Evolutionary conservation across 139 green algal genomes (phyloP).

Genomic region (Chlorella vulgaris): DNA sequence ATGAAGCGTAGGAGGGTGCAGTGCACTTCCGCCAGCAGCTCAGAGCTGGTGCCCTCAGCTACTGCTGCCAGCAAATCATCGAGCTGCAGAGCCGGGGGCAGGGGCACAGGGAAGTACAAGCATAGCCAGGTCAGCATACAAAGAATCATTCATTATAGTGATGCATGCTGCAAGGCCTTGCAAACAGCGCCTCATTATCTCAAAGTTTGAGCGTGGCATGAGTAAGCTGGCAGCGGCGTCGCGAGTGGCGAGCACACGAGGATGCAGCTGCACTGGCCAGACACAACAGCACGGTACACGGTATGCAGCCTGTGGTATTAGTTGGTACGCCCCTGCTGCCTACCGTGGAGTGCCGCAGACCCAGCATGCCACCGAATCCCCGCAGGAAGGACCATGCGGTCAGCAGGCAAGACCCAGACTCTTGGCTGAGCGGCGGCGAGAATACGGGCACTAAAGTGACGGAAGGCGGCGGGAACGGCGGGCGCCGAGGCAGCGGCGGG

Average conservation of each 20-base stretch:
- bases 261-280: too few species aligned
- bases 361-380: constrained; percentile 75
- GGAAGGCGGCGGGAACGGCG: constrained; percentile 73
- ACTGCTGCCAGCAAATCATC: constrained; percentile 54
- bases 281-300: too few species aligned
- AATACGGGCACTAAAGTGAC: constrained; percentile 61
- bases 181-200: too few species aligned
- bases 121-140: too few species aligned
- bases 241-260: too few species aligned
- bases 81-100: neutral
- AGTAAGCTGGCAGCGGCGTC: too few species aligned
- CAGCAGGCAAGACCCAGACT: constrained; percentile 64
- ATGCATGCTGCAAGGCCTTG: too few species aligned
- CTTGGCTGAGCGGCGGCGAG: constrained; percentile 29
- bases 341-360: constrained; percentile 41
- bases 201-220: too few species aligned
- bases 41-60: constrained; percentile 47
- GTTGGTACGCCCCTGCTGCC: neutral
- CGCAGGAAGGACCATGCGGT: constrained; percentile 75
- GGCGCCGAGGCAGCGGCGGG: constrained; percentile 47
- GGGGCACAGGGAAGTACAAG: neutral
- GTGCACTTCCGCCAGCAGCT: constrained; percentile 73
- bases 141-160: too few species aligned
- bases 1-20: constrained; percentile 73
- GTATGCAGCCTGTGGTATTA: too few species aligned